Base-by-base conservation (phyloP, 202 grass and related monocot genomes). In the Brachypodium distachyon region DNA sequence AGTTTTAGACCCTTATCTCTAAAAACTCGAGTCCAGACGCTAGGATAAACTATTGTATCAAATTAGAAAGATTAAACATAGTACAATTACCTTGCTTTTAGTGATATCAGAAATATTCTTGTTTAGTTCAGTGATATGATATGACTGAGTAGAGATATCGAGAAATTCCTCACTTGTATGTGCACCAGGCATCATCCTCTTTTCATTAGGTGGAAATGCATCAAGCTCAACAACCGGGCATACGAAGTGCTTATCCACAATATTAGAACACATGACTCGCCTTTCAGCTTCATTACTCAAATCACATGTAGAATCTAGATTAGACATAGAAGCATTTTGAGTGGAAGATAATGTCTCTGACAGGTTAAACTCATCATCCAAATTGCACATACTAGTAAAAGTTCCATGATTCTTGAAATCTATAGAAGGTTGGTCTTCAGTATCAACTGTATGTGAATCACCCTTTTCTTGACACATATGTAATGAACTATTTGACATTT, bases 41-140 rank as follows among this genome's bases (percentile, higher is more conserved):
- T 18, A 21, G 48, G 3, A 37, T 33, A 60, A 41, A 27, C 17
- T 3, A 56, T 3, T 42, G 16, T 48, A 70, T 31, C 31, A 8
- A 17, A 72, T 9, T 31, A 40, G 22, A 72, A 72, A 61, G 18
- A 21, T 36, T 51, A 51, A 5, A 29, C 42, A 39, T 72, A 40
- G 32, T 21, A 22, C 47, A 61, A 28, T 72, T 40, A 81, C 78
- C 78, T 81, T 81, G 54, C 67, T 38, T 72, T 40, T 61, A 81
- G 19, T 61, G 23, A 58, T 48, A 23, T 81, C 67, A 72, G 67
- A 71, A 61, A 81, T 38, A 12, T 39, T 50, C 54, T 61, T 61
- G 54, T 81, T 72, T 51, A 61, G 39, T 72, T 60, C 42, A 48
- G 55, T 16, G 55, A 61, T 61, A 46, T 81, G 54, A 50, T 11